phyloP scores from a whole-genome alignment of 805 yeast species.

The Yamadazyma takamatsuzukensis region DNA sequence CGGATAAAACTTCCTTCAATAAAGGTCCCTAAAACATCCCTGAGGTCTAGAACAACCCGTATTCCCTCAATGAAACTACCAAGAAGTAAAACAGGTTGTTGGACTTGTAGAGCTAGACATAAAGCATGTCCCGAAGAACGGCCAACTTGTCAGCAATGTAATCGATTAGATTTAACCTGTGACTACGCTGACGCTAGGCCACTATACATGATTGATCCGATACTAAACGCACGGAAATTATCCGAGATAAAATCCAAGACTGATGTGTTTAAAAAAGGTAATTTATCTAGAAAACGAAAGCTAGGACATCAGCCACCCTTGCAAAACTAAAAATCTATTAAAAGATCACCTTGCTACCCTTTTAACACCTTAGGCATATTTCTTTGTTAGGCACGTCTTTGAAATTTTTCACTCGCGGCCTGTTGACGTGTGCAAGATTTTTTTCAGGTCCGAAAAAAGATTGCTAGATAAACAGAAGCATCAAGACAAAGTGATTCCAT shows the following conservation, averaged over 20 bases:
- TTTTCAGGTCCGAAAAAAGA: not conserved
- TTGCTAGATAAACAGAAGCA: not conserved
- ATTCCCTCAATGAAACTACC: no score
- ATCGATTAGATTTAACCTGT: constrained; percentile 52
- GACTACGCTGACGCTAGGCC: constrained; percentile 28
- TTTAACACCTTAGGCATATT: not conserved
- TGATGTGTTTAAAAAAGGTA: constrained; percentile 1
- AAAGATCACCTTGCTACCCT: not conserved
- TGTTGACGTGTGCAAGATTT: not conserved
- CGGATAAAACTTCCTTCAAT: no score
- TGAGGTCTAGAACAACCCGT: no score
- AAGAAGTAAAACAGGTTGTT: constrained; percentile 53
- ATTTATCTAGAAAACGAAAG: not conserved
- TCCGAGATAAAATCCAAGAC: constrained; percentile 10
- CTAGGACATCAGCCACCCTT: not conserved
- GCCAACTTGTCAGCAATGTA: constrained; percentile 60
- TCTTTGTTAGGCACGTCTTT: not conserved
- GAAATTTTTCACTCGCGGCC: not conserved
- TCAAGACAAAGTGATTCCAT: not conserved
- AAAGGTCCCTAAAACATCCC: no score
- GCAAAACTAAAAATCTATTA: not conserved
- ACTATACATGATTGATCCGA: constrained; percentile 44
- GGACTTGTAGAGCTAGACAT: constrained; percentile 75
- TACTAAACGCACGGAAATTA: constrained; percentile 17
- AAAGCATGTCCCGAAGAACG: constrained; percentile 68